A percentile compares a stretch with the other conserved stretches of the same genome.
These are phyloP conservation scores for Albifimbria verrucaria DNA, from an alignment of 2,329 filamentous ascomycete genomes.

Conservation along the genomic window DNA sequence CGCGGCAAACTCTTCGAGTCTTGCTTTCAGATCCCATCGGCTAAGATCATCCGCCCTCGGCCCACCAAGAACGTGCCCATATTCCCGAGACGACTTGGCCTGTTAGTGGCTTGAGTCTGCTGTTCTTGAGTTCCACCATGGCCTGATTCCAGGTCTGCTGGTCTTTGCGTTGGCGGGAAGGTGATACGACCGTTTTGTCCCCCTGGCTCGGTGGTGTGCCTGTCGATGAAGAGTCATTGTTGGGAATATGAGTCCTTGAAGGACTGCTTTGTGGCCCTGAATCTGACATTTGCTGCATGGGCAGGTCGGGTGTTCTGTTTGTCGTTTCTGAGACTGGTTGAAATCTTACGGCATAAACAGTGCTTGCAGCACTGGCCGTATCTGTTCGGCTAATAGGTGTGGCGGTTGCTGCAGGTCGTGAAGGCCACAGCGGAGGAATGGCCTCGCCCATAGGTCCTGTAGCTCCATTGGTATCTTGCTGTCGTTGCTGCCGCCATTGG, in stretches of 20 bases:
- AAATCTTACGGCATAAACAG: conserved; percentile 61
- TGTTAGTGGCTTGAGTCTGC: neutral
- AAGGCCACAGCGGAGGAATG: conserved; percentile 50
- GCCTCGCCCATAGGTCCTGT: conserved; percentile 30
- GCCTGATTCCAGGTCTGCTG: conserved; percentile 8
- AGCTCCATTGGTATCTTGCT: conserved; percentile 4
- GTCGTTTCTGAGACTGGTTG: conserved; percentile 53
- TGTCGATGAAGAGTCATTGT: conserved; percentile 22
- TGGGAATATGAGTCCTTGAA: conserved; percentile 18
- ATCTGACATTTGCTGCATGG: conserved; percentile 25
- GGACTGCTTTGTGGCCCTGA: conserved; percentile 24
- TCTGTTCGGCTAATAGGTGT: conserved; percentile 61
- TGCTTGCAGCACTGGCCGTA: conserved; percentile 61
- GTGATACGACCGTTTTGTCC: conserved; percentile 17
- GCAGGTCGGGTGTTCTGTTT: conserved; percentile 41
- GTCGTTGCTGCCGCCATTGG: neutral
- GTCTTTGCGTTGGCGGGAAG: conserved; percentile 16
- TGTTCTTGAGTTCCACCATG: neutral
- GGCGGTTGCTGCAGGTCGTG: conserved; percentile 50
- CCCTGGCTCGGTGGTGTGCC: conserved; percentile 12
- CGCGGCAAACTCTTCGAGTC: conserved; percentile 59
- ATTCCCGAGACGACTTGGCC: neutral
- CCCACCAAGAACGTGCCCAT: neutral
- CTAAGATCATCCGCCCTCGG: conserved; percentile 14
- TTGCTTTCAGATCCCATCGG: conserved; percentile 54